A percentile compares a stretch with the other conserved stretches of the same genome.
phyloP scores from a whole-genome alignment of 768 basidiomycete species.

The Multifurca ochricompacta region DNA sequence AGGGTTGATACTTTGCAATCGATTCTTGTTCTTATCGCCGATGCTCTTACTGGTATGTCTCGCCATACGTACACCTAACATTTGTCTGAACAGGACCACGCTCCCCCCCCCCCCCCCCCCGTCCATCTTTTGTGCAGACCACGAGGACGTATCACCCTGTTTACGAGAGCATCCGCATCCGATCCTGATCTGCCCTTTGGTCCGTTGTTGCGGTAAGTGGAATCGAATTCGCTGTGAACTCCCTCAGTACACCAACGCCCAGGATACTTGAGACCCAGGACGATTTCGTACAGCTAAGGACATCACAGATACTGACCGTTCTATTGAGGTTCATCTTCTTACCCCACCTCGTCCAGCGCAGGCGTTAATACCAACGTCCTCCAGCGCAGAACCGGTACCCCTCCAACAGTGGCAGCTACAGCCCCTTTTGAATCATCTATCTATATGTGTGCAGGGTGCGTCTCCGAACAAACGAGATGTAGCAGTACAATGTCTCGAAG shows the following conservation, averaged over 20 bases:
- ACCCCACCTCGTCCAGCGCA: conserved; percentile 22
- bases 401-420: conserved; percentile 26
- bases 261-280: conserved; percentile 82
- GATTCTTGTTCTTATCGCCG: conserved; percentile 79
- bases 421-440: conserved; percentile 30
- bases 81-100: neutral
- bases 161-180: conserved; percentile 49
- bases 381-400: conserved; percentile 26
- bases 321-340: conserved; percentile 59
- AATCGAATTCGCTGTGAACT: neutral
- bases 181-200: conserved; percentile 76
- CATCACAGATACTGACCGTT: conserved; percentile 80
- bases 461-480: conserved; percentile 73
- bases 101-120: too few relatives aligned
- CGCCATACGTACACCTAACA: neutral
- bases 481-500: conserved; percentile 85
- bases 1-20: conserved; percentile 83
- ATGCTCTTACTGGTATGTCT: conserved; percentile 69
- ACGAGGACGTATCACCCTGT: conserved; percentile 82
- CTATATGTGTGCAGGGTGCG: conserved; percentile 29
- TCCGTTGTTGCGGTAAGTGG: conserved; percentile 62
- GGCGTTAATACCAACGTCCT: neutral
- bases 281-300: conserved; percentile 92
- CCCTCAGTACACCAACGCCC: neutral
- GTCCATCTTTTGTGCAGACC: conserved; percentile 50